Conservation (phyloP, 2,329 filamentous ascomycete species). For the Bipolaris cookei region DNA sequence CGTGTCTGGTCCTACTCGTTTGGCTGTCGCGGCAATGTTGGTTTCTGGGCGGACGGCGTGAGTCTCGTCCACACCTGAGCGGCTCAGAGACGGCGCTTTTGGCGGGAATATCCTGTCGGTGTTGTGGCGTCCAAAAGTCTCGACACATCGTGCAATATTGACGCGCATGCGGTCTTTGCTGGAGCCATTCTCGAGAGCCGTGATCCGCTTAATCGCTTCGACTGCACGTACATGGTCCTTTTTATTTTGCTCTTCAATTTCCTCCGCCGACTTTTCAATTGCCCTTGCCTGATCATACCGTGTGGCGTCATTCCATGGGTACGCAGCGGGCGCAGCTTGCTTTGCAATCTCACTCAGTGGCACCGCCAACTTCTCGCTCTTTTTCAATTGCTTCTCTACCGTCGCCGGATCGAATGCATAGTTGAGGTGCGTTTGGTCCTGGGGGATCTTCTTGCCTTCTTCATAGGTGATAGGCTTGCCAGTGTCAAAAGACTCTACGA, state of each 20-base stretch:
- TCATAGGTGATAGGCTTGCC: constrained; percentile 50
- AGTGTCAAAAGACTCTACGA: constrained; percentile 79
- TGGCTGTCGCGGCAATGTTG: constrained; percentile 41
- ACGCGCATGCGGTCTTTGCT: constrained; percentile 78
- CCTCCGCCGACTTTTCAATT: constrained; percentile 24
- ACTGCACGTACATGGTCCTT: constrained; percentile 69
- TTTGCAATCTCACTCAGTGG: constrained; percentile 50
- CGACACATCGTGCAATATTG: constrained; percentile 83
- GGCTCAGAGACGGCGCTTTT: constrained; percentile 58
- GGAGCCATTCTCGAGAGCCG: constrained; percentile 76
- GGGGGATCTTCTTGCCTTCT: constrained; percentile 29
- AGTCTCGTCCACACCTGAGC: constrained; percentile 54
- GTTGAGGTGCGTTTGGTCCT: constrained; percentile 65
- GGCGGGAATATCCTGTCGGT: constrained; percentile 75
- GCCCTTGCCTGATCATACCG: constrained; percentile 8
- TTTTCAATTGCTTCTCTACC: constrained; percentile 68
- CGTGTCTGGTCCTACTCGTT: constrained; percentile 86
- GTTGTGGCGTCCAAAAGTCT: constrained; percentile 87
- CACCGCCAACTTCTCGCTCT: constrained; percentile 71
- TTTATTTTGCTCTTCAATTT: constrained; percentile 29
- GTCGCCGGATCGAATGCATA: constrained; percentile 74
- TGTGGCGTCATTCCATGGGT: constrained; percentile 15
- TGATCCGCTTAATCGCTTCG: constrained; percentile 80
- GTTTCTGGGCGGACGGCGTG: constrained; percentile 53
- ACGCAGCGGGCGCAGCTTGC: constrained; percentile 1